Conservation (phyloP, 2,329 filamentous ascomycete species). For the Penicillium olsonii region DNA sequence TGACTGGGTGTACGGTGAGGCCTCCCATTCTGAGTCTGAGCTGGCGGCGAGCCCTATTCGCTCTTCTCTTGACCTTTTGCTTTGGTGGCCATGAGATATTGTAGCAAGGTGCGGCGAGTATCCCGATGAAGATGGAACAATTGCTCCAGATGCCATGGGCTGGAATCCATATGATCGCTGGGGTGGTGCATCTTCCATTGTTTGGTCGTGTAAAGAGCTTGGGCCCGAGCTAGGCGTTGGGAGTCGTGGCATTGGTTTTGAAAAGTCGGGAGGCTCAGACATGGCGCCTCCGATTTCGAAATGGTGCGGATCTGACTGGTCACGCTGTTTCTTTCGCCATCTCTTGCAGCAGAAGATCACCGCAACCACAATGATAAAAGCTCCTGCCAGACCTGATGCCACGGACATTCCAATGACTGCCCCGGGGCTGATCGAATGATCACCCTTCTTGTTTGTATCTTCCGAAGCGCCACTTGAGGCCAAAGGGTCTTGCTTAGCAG, state of each 20-base stretch:
- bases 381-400: constrained; percentile 35
- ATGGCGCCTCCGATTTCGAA: constrained; percentile 45
- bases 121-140: constrained; percentile 16
- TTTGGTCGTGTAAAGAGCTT: constrained; percentile 9
- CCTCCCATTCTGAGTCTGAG: constrained; percentile 28
- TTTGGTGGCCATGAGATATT: constrained; percentile 3
- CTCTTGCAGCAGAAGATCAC: constrained; percentile 35
- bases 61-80: background rate
- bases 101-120: constrained; percentile 24
- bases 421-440: constrained; percentile 25
- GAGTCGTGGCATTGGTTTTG: constrained; percentile 23
- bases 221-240: constrained; percentile 21
- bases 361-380: constrained; percentile 36
- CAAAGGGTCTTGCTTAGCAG: background rate
- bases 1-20: constrained; percentile 32
- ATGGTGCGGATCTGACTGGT: constrained; percentile 25
- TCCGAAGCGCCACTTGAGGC: constrained; percentile 12
- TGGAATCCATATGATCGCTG: constrained; percentile 14
- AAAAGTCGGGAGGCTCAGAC: constrained; percentile 39
- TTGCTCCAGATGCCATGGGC: constrained; percentile 10
- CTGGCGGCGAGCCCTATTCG: constrained; percentile 23
- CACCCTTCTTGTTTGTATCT: constrained; percentile 10
- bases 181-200: constrained; percentile 19
- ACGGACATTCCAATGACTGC: constrained; percentile 42
- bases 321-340: constrained; percentile 27